Percentiles rank a stretch among this genome's conserved stretches.
phyloP scores from a whole-genome alignment of 352 stramenopile genomes.

The Phytopythium helicoides region DNA sequence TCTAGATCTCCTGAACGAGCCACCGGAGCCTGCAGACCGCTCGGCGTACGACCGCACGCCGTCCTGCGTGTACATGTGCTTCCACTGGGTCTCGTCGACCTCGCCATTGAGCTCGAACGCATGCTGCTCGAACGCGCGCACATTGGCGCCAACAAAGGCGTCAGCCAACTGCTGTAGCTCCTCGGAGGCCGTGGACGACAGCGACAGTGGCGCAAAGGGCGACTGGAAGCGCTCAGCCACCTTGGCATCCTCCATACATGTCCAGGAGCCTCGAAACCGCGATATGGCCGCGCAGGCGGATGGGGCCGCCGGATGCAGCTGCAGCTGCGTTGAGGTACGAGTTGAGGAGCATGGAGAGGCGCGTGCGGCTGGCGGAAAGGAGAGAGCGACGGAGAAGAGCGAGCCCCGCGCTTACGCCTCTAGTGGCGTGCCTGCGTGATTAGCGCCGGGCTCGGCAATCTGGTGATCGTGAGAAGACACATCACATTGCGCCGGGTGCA shows the following conservation, averaged over 20 bases:
- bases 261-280: no score
- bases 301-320: no score
- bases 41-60: constrained; percentile 24
- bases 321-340: no score
- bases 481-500: no score
- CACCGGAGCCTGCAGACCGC: constrained; percentile 2
- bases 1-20: constrained; percentile 8
- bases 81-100: constrained; percentile 29
- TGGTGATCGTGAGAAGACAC: no score
- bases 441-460: no score
- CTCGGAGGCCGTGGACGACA: constrained; percentile 12
- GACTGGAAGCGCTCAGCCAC: constrained; percentile 20
- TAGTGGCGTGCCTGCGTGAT: no score
- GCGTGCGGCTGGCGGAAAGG: no score
- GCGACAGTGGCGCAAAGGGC: constrained; percentile 33
- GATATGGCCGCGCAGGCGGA: neutral
- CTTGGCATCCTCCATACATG: constrained; percentile 1
- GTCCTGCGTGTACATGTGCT: constrained; percentile 23
- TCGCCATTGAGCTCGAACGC: constrained; percentile 21
- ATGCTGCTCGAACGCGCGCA: constrained; percentile 29
- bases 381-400: no score
- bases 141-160: constrained; percentile 22
- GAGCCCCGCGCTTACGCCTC: no score
- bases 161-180: constrained; percentile 23
- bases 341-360: no score